Evolutionary conservation across 805 yeast species (phyloP).

Genomic region (Candida rishiriensis): DNA sequence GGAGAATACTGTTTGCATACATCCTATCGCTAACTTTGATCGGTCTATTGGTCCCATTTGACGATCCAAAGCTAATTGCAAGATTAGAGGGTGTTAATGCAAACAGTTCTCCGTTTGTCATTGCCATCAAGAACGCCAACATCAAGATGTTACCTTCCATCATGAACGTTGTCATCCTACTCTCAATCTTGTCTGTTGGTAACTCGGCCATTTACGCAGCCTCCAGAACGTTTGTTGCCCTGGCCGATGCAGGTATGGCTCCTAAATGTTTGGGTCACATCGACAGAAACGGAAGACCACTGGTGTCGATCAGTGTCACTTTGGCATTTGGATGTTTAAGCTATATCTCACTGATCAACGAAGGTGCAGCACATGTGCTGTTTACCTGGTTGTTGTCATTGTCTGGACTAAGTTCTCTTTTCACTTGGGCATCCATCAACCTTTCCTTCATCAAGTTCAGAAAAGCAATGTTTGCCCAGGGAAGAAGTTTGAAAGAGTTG

Average conservation of each 20-base stretch:
- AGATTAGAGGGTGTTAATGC: conserved; percentile 30
- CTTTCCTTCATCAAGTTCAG: conserved; percentile 42
- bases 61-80: conserved; percentile 31
- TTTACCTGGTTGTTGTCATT: conserved; percentile 47
- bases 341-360: conserved; percentile 40
- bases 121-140: conserved; percentile 37
- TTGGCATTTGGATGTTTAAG: conserved; percentile 39
- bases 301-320: conserved; percentile 39
- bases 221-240: conserved; percentile 46
- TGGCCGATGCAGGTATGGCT: conserved; percentile 42
- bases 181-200: conserved; percentile 42
- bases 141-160: conserved; percentile 34
- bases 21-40: conserved; percentile 40
- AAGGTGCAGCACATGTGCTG: conserved; percentile 32
- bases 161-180: conserved; percentile 37
- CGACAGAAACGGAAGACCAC: conserved; percentile 48
- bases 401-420: conserved; percentile 43
- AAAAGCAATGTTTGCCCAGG: conserved; percentile 39
- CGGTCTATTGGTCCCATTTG: conserved; percentile 45
- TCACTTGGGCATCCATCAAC: conserved; percentile 48
- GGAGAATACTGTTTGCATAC: conserved; percentile 49
- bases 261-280: conserved; percentile 40
- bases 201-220: conserved; percentile 56
- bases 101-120: conserved; percentile 42
- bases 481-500: conserved; percentile 36